These are phyloP conservation scores for Volvox africanus DNA, from an alignment of 139 green algal species.

Conservation along the genomic window DNA sequence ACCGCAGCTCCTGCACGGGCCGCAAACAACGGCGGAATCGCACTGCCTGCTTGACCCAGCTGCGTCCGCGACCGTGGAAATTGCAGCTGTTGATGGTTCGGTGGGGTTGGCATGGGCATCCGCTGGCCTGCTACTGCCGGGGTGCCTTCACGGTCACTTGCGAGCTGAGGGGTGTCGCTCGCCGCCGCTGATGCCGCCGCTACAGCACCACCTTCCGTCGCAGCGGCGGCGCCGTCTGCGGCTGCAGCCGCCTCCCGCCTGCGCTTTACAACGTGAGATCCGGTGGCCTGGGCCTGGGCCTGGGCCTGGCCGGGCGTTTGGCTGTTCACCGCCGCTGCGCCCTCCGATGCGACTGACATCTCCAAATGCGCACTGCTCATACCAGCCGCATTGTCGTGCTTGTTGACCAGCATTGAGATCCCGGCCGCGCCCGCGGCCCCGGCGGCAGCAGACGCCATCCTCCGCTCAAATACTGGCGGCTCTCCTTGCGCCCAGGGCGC, in stretches of 20 bases:
- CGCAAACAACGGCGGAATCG: neutral
- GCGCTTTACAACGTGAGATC: neutral
- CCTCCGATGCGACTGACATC: constrained; percentile 9
- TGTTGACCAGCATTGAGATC: neutral
- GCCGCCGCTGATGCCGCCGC: neutral
- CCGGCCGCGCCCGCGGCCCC: neutral
- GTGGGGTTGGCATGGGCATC: neutral
- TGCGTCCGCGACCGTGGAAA: neutral
- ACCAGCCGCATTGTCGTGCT: neutral
- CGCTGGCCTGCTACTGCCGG: neutral
- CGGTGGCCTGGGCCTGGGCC: no score
- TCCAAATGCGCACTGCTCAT: constrained; percentile 28
- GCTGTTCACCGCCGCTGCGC: neutral
- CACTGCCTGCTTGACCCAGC: neutral
- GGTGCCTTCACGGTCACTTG: neutral
- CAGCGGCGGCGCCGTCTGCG: neutral
- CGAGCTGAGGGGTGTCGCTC: neutral
- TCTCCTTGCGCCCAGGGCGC: neutral
- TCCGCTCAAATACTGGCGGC: neutral
- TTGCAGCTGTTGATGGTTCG: neutral
- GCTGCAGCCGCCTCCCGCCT: neutral
- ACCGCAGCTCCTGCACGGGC: neutral
- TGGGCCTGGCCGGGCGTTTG: neutral
- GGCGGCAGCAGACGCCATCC: neutral
- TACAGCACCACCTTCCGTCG: neutral